Conservation (phyloP, 345 rosid species). For the Balakata baccata region DNA sequence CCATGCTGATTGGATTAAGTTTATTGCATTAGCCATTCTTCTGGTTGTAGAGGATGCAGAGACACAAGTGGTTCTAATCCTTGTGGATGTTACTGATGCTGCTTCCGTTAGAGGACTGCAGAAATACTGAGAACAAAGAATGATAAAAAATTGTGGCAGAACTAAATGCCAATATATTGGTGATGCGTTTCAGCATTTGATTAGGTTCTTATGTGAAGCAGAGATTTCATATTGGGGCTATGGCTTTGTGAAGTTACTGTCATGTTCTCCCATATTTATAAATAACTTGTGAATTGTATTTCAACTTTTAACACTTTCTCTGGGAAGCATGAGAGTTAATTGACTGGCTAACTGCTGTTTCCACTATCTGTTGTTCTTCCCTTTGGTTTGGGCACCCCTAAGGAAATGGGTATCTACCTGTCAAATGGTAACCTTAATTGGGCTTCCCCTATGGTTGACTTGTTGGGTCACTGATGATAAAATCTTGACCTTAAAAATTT, state of each 20-base stretch:
- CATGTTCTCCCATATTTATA: not conserved
- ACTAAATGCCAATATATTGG: conserved; percentile 6
- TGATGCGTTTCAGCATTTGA: not conserved
- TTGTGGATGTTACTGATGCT: conserved; percentile 10
- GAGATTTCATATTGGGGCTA: conserved; percentile 1
- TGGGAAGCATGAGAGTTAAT: not conserved
- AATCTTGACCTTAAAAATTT: not conserved
- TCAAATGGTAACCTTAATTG: not conserved
- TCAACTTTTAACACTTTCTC: not conserved
- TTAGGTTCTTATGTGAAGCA: not conserved
- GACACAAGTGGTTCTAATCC: conserved; percentile 10
- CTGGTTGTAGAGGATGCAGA: conserved; percentile 8
- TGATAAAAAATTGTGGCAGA: not conserved
- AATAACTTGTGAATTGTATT: not conserved
- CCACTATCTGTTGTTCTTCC: conserved; percentile 20
- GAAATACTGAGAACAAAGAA: not conserved
- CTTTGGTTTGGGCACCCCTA: not conserved
- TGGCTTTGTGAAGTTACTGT: not conserved
- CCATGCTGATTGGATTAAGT: conserved; percentile 19
- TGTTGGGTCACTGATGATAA: not conserved
- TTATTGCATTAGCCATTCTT: conserved; percentile 17
- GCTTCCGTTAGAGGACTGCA: conserved; percentile 19
- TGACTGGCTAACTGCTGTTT: not conserved
- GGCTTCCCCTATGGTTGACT: not conserved
- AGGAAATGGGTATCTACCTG: conserved; percentile 7